Percentiles rank a stretch among this genome's conserved stretches.
phyloP scores from a whole-genome alignment of 768 basidiomycete species.

The Calvatia gigantea region DNA sequence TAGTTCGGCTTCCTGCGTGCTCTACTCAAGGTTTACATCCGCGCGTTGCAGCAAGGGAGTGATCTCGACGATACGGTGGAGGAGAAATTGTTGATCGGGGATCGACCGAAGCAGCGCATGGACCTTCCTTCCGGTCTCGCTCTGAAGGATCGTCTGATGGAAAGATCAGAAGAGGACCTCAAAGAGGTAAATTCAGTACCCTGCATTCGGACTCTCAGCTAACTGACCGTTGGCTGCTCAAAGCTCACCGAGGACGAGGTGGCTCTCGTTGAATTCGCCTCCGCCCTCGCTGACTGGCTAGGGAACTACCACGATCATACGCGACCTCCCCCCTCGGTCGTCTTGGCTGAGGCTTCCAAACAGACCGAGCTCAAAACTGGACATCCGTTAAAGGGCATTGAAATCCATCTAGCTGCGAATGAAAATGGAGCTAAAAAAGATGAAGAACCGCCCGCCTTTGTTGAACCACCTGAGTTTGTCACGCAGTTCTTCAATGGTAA shows the following conservation, averaged over 20 bases:
- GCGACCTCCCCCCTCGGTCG: conserved; percentile 66
- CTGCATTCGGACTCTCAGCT: neutral
- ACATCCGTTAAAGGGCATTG: conserved; percentile 61
- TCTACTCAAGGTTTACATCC: conserved; percentile 76
- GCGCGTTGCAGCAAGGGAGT: conserved; percentile 72
- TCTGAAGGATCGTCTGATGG: conserved; percentile 54
- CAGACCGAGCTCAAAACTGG: conserved; percentile 70
- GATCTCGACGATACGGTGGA: conserved; percentile 79
- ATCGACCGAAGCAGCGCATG: conserved; percentile 65
- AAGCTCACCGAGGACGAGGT: conserved; percentile 69
- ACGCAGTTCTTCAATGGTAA: conserved; percentile 61
- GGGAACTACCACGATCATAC: conserved; percentile 72
- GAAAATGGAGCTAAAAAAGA: conserved; percentile 62
- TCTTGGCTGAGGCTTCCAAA: conserved; percentile 73
- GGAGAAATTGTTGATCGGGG: conserved; percentile 78
- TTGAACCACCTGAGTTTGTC: conserved; percentile 55
- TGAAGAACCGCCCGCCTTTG: conserved; percentile 65
- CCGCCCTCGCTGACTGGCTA: conserved; percentile 68
- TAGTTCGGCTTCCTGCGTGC: conserved; percentile 71
- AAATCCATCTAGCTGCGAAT: conserved; percentile 40
- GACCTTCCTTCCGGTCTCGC: conserved; percentile 47
- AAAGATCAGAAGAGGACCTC: conserved; percentile 46
- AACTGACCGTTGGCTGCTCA: conserved; percentile 11
- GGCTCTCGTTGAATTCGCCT: conserved; percentile 54
- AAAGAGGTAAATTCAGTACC: conserved; percentile 40